A percentile compares a stretch with the other conserved stretches of the same genome.
Conservation (phyloP, 106 monocot genomes). For the Dioscorea zingiberensis region DNA sequence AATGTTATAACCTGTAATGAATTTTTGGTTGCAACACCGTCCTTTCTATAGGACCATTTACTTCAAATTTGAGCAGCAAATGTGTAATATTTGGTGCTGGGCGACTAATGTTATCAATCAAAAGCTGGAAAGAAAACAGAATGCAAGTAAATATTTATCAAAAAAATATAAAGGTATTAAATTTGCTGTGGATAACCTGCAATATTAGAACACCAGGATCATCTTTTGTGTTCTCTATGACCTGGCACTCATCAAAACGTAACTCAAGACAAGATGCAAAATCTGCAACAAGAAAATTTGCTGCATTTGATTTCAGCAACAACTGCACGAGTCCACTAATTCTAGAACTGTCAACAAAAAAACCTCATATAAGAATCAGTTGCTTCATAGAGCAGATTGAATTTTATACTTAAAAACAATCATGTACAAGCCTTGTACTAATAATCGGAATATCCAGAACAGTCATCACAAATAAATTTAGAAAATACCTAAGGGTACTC, state of each 20-base stretch:
- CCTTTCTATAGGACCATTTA: constrained; percentile 62
- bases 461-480: too few species aligned
- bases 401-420: background rate
- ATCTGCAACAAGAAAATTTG: constrained; percentile 70
- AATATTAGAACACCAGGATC: constrained; percentile 87
- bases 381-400: background rate
- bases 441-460: too few species aligned
- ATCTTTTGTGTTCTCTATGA: constrained; percentile 68
- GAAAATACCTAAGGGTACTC: constrained; percentile 58
- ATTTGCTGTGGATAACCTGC: constrained; percentile 44
- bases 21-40: constrained; percentile 81
- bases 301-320: constrained; percentile 67
- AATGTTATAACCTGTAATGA: constrained; percentile 66
- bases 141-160: background rate
- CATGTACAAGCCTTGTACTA: too few species aligned
- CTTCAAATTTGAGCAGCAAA: constrained; percentile 90
- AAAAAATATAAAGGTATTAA: constrained; percentile 3
- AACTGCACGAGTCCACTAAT: constrained; percentile 82
- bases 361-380: background rate
- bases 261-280: constrained; percentile 86
- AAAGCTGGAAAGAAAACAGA: constrained; percentile 49
- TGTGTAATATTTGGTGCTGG: constrained; percentile 88
- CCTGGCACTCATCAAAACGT: constrained; percentile 71
- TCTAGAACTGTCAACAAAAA: constrained; percentile 54
- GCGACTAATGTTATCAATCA: constrained; percentile 82